Evolutionary conservation across 2,329 filamentous ascomycete species (phyloP), one percentile per base, ranked within the genome.

Genomic region (Scolecobasidium constrictum): DNA sequence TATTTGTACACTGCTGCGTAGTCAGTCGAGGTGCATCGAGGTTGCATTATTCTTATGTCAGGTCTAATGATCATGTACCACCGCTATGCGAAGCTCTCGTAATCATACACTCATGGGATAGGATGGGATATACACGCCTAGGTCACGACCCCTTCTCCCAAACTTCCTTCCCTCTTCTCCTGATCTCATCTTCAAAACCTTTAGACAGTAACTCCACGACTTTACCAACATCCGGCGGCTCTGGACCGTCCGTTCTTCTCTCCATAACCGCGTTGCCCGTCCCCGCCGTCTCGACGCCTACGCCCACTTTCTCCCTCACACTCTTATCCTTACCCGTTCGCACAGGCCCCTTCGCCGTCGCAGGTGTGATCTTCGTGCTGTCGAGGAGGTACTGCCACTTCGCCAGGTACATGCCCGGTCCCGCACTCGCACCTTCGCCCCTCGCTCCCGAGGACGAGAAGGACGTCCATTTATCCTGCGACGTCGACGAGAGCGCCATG

Each of bases 341-440:
- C 0, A 80, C 58, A 1, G 66, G 63, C 0, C 80, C 79, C 1
- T 60, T 54, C 0, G 66, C 57, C 1, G 62, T 66, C 0, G 64
- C 69, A 0, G 84, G 81, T 1, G 81, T 83, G 47, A 88, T 78
- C 36, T 70, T 58, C 0, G 83, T 84, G n/a, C 70, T 65, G 54
- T 87, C 79, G 3, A 88, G 65, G 5, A 87, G 65, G 1, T 73
- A 66, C 55, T 86, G 80, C 83, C 84, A 88, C 39, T 77, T 72
- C 1, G 75, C 69, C 18, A 87, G 71, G 54, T 83, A 88, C 37
- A 82, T 74, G 1, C 84, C 84, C 0, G 84, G 83, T 0, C 82
- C 83, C 64, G 66, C 3, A 57, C 54, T 28, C 53, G 47, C 31
- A 47, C 39, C 47, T 42, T 47, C 36, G 50, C 46, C 38, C 48